Evolutionary conservation across 1,139 yeast species (phyloP), one percentile per base, ranked within the genome.

Genomic region (Yamadazyma membranifaciens): DNA sequence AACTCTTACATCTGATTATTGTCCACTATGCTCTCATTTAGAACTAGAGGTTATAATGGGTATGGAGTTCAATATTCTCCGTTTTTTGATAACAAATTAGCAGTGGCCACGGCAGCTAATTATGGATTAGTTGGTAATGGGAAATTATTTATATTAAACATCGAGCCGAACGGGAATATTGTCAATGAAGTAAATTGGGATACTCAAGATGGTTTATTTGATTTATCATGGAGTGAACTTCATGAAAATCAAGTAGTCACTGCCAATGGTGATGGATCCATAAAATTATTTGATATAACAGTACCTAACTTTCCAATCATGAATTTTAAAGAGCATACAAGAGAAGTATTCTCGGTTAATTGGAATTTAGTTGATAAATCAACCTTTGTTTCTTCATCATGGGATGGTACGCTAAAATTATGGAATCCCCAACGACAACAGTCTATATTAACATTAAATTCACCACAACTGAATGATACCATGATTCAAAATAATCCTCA

Each of bases 111-210:
- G 0, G 84, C 96, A 0, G 88, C 98, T 28, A 92, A 92, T 63
- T 92, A 83, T 62, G 98, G 98, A 2, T 69, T 92, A 9, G 96
- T 88, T 3, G 98, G 98, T 3, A 92, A 92, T 59, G 98, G 98
- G 3, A 74, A 87, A 47, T 67, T 92, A 25, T 83, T 70, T 52
- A 69, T 91, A 2, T 66, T 91, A 29, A 80, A 80, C 40, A 84
- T 92, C 40, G 79, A 76, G 37, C 78, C 81, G 9, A 68, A 72
- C 45, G 98, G 98, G 1, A 57, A 57, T 15, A 74, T 87, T 16
- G 54, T 56, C 5, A 76, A 76, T 33, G 82, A 80, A 41, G 67
- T 75, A 4, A 64, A 74, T 12, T 91, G 88, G 70, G 91, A 89
- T 46, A 91, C 98, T 1, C 97, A 91, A 60, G 98, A 92, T 62